Base-by-base conservation (phyloP, 2,329 filamentous ascomycete genomes). In the Mycocentrospora acerina region DNA sequence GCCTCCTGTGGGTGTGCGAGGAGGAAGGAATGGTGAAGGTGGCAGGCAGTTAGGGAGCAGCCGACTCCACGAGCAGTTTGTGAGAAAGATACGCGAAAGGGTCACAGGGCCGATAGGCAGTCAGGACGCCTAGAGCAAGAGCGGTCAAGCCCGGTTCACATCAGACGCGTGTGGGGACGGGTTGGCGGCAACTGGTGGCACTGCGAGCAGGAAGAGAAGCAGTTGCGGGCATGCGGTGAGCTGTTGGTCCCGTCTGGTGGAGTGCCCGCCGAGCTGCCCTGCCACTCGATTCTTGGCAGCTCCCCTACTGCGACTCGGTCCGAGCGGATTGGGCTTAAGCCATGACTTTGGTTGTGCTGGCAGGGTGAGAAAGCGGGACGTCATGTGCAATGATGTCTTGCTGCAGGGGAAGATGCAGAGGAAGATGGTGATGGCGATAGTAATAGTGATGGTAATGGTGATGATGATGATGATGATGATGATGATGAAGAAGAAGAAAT, bases 1-100 rank as follows among this genome's bases (percentile, higher is more conserved):
- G 82, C 73, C 83, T 83, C 70, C 77, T 78, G 59, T 71, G 68
- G 55, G 76, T 76, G 55, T 71, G 78, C 79, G 79, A 74, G 54
- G 82, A 76, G 53, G 82, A 77, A 82, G 87, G 80, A 95, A 96
- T 96, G 72, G 82, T 96, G 89, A 78, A 74, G 60, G 64, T 46
- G 40, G 53, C 53, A 67, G 78, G 86, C 88, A 90, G 86, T 79
- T 49, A 53, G 55, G 62, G 64, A 68, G 65, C 63, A 67, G 64
- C 62, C 52, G 42, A 57, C 60, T 65, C 61, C 58, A 55, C 19
- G 41, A 33, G 46, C 43, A 39, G 47, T 51, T 48, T 46, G 47
- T 46, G 40, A 51, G 44, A 48, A 43, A 48, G 38, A 51, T 35
- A 43, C 44, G 45, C 40, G 46, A 59, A 51, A 53, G 46, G 44